Percentiles rank a stretch among this genome's conserved stretches.
These are phyloP conservation scores for Hypericum perforatum DNA, from an alignment of 345 rosid genomes.

Conservation along the genomic window DNA sequence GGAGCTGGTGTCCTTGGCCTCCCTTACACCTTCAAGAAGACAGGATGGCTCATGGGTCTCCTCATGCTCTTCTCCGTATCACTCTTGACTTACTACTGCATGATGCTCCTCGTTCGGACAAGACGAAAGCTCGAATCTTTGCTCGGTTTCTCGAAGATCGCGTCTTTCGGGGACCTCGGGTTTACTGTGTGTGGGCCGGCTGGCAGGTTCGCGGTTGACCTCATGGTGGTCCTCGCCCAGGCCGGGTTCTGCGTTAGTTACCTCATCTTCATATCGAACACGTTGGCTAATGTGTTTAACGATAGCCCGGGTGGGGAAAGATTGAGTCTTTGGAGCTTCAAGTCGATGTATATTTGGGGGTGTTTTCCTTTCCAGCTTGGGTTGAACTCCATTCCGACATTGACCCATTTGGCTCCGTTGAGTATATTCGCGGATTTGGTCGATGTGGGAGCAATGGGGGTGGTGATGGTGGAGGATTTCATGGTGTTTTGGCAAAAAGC, in stretches of 20 bases:
- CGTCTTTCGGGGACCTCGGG: slow-evolving; percentile 64
- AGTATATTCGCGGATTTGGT: not conserved
- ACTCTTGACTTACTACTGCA: slow-evolving; percentile 13
- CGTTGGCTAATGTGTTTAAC: slow-evolving; percentile 38
- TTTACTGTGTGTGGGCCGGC: slow-evolving; percentile 39
- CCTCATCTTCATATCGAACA: slow-evolving; percentile 48
- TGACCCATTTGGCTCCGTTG: slow-evolving; percentile 4
- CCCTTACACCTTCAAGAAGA: slow-evolving; percentile 20
- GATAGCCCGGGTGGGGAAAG: not conserved
- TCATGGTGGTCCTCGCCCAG: slow-evolving; percentile 56
- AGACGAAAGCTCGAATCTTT: slow-evolving; percentile 52
- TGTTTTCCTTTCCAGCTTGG: slow-evolving; percentile 9
- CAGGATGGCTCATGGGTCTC: slow-evolving; percentile 19
- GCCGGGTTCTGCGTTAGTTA: slow-evolving; percentile 70
- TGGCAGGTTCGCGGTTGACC: slow-evolving; percentile 48
- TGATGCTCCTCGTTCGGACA: slow-evolving; percentile 63
- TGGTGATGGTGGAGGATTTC: not conserved
- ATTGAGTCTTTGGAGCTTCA: not conserved
- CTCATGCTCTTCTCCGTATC: slow-evolving; percentile 12
- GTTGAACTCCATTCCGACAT: slow-evolving; percentile 2
- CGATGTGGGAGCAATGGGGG: not conserved
- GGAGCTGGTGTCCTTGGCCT: slow-evolving; percentile 23
- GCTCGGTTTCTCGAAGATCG: slow-evolving; percentile 40
- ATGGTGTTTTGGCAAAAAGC: not conserved
- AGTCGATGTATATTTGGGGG: not conserved